Evolutionary conservation across 192 early-diverging fungal genomes (phyloP).

Genomic region (Coemansia javaensis): DNA sequence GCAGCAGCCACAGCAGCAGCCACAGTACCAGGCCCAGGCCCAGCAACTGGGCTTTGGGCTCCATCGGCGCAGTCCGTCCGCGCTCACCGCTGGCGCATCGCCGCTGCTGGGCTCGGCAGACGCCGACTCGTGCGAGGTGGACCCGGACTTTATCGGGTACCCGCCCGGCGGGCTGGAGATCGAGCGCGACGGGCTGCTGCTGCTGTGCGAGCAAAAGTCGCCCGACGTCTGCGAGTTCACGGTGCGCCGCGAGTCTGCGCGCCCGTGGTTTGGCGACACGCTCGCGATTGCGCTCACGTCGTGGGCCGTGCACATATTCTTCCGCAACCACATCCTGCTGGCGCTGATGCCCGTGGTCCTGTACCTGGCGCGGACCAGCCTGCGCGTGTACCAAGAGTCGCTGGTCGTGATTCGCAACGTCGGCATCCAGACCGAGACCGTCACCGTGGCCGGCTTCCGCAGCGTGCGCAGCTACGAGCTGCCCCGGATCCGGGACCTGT

Average conservation of each 20-base stretch:
- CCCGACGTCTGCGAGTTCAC: conserved; percentile 43
- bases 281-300: conserved; percentile 38
- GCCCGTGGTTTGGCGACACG: conserved; percentile 21
- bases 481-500: conserved; percentile 26
- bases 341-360: conserved; percentile 30
- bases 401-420: conserved; percentile 42
- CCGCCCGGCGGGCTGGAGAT: conserved; percentile 44
- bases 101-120: no score
- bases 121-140: neutral
- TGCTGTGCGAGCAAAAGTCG: conserved; percentile 41
- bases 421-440: conserved; percentile 38
- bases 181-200: conserved; percentile 18
- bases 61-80: no score
- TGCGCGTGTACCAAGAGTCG: conserved; percentile 42
- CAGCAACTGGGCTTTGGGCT: no score
- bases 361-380: conserved; percentile 20
- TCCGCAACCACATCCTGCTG: conserved; percentile 26
- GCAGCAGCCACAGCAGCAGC: no score
- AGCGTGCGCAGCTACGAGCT: conserved; percentile 29
- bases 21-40: no score
- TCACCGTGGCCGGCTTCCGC: conserved; percentile 29
- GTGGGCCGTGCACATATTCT: conserved; percentile 44
- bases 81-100: no score
- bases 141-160: conserved; percentile 36
- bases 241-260: conserved; percentile 22